Evolutionary conservation across 495 filamentous ascomycete genomes (phyloP), one percentile per base, ranked within the genome.

Genomic region (Zalerion maritima): DNA sequence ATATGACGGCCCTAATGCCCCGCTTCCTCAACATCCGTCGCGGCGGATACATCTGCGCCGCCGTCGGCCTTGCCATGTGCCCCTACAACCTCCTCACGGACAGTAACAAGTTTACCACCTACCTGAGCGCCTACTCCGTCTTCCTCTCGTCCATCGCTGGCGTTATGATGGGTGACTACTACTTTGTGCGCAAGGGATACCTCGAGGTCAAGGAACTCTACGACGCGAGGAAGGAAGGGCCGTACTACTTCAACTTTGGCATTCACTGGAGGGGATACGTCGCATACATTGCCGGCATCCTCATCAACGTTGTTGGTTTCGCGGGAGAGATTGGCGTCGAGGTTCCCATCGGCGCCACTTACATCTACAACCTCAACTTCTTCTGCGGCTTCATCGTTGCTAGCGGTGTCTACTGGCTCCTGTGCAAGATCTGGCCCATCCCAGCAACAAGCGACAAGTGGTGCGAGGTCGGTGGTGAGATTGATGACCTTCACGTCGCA

Each of bases 281-380:
- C 3, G 80, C 86, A 1, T 94, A 93, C 49, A 67, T 94, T 29
- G 58, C 69, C 5, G 86, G 86, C 2, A 89, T 94, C 42, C 47
- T 93, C 2, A 75, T 91, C 70, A 94, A 93, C 47, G 78, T 94
- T 24, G 82, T 93, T 14, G 86, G 86, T 0, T 94, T 94, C 37
- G 84, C 71, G 1, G 84, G 83, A 1, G 83, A 79, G 0, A 73
- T 93, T 14, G 81, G 81, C 1, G 52, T 41, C 3, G 52, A 55
- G 3, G 60, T 74, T 1, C 84, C 89, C 0, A 62, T 76, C 14
- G 84, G 81, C 4, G 86, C 86, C 1, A 71, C 71, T 7, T 91
- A 91, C 46, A 73, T 94, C 34, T 94, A 91, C 60, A 78, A 79
- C 44, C 42, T 94, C 35, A 93, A 92, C 46, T 94, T 83, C 57